Conservation (phyloP, 1,284 basidiomycete species). For the Wallemia mellicola region DNA sequence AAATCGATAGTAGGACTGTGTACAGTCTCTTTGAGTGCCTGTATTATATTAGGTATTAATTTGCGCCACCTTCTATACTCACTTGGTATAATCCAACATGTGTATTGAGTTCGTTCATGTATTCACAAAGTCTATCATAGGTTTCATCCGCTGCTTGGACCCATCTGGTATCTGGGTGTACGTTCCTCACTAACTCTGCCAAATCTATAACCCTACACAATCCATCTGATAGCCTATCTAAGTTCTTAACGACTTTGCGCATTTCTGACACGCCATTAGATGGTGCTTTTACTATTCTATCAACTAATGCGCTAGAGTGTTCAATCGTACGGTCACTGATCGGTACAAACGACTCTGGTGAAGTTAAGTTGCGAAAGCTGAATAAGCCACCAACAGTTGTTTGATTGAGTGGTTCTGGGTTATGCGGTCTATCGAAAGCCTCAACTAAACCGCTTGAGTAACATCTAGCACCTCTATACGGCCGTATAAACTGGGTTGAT, state of each 20-base stretch:
- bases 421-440: conserved; percentile 34
- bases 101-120: conserved; percentile 93
- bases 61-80: conserved; percentile 8
- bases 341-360: conserved; percentile 29
- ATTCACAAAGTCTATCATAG: conserved; percentile 75
- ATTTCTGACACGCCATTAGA: conserved; percentile 34
- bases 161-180: conserved; percentile 66
- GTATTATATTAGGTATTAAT: too few relatives aligned
- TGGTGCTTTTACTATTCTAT: conserved; percentile 33
- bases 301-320: conserved; percentile 39
- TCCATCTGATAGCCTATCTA: conserved; percentile 81
- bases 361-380: conserved; percentile 29
- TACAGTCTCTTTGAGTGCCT: conserved; percentile 35
- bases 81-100: conserved; percentile 75
- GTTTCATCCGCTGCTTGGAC: conserved; percentile 51
- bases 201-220: conserved; percentile 89
- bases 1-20: conserved; percentile 29
- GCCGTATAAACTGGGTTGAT: neutral
- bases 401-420: conserved; percentile 17
- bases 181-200: conserved; percentile 71
- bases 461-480: neutral
- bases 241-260: conserved; percentile 58
- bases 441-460: conserved; percentile 19
- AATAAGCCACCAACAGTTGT: conserved; percentile 32
- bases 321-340: conserved; percentile 38